These are phyloP conservation scores for Cichorium intybus DNA, from an alignment of 140 eudicot genomes.

Conservation along the genomic window DNA sequence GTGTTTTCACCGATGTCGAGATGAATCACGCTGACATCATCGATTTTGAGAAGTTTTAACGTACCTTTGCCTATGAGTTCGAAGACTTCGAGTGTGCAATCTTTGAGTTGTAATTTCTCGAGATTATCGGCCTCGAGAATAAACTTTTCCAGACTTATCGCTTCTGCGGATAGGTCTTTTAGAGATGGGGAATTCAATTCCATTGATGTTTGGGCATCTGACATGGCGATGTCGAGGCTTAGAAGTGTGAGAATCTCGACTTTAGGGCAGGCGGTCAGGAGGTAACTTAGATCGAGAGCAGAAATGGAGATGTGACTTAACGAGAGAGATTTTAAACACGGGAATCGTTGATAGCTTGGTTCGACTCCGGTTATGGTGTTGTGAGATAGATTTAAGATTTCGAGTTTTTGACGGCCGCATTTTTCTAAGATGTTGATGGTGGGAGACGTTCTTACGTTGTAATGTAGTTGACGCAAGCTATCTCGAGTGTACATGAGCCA, in stretches of 20 bases:
- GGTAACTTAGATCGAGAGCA: slow-evolving; percentile 70
- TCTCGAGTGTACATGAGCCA: slow-evolving; percentile 93
- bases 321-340: slow-evolving; percentile 61
- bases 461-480: slow-evolving; percentile 52
- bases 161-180: slow-evolving; percentile 67
- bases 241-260: slow-evolving; percentile 61
- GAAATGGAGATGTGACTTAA: slow-evolving; percentile 70
- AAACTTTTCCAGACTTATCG: slow-evolving; percentile 73
- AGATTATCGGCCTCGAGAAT: slow-evolving; percentile 69
- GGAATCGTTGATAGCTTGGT: slow-evolving; percentile 72
- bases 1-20: slow-evolving; percentile 78
- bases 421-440: slow-evolving; percentile 65
- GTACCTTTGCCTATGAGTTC: slow-evolving; percentile 80
- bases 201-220: slow-evolving; percentile 77
- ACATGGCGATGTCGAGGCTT: slow-evolving; percentile 75
- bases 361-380: slow-evolving; percentile 74
- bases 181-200: slow-evolving; percentile 60
- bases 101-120: slow-evolving; percentile 75
- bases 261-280: slow-evolving; percentile 77
- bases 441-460: slow-evolving; percentile 75
- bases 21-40: slow-evolving; percentile 87
- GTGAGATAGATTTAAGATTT: slow-evolving; percentile 57
- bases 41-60: slow-evolving; percentile 60
- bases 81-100: slow-evolving; percentile 73
- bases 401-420: slow-evolving; percentile 77